These are phyloP conservation scores for Aspergillus awamori DNA, from an alignment of 2,329 filamentous ascomycete genomes.

Conservation along the genomic window DNA sequence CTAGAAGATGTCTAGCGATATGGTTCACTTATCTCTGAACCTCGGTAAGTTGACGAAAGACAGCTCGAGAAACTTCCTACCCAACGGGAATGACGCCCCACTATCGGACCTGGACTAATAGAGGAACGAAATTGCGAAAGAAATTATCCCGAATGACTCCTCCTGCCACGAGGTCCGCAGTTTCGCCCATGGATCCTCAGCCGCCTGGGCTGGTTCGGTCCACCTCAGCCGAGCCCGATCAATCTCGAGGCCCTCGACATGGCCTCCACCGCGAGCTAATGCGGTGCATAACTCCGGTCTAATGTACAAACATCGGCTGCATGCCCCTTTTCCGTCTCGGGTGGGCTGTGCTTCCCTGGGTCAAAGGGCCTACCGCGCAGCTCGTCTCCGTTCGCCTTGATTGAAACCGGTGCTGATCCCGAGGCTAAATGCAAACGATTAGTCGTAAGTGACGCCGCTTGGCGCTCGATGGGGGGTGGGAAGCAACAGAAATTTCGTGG, in stretches of 20 bases:
- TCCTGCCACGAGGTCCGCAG: conserved; percentile 15
- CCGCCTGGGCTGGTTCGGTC: conserved; percentile 9
- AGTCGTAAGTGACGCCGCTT: conserved; percentile 5
- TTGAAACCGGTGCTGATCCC: conserved; percentile 9
- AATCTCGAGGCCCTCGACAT: conserved; percentile 8
- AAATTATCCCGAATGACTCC: not conserved
- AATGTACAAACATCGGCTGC: conserved; percentile 14
- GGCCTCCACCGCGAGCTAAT: conserved; percentile 1
- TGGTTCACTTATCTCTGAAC: not conserved
- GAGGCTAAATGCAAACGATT: conserved; percentile 7
- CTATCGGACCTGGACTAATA: conserved; percentile 10
- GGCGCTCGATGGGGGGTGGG: not conserved
- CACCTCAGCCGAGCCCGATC: conserved; percentile 17
- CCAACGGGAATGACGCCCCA: not conserved
- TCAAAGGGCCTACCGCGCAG: conserved; percentile 1
- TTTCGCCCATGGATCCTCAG: conserved; percentile 14
- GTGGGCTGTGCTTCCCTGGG: conserved; percentile 5
- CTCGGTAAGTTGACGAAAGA: conserved; percentile 6
- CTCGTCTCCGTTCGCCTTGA: not conserved
- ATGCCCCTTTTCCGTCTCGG: conserved; percentile 5
- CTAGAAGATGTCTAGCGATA: not conserved
- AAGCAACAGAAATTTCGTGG: conserved; percentile 3
- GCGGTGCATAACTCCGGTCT: conserved; percentile 17
- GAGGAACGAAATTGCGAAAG: not conserved
- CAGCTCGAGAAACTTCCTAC: conserved; percentile 8